phyloP scores from a whole-genome alignment of 106 monocot species.

The Apostasia shenzhenica region DNA sequence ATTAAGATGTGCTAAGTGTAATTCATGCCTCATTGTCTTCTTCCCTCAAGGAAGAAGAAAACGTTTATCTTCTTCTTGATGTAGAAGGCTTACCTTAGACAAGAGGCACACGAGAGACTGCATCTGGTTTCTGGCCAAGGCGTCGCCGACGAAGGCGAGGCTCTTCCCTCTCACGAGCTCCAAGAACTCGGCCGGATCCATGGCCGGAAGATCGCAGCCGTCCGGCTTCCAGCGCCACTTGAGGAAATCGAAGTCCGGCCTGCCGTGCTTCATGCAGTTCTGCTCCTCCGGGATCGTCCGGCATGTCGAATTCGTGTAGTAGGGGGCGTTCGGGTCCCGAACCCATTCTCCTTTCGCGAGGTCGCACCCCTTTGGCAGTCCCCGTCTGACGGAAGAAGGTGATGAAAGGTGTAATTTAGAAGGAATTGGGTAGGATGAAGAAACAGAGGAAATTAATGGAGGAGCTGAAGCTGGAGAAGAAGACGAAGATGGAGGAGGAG shows the following conservation, averaged over 20 bases:
- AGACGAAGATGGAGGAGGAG: not conserved
- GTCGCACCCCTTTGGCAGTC: conserved; percentile 3
- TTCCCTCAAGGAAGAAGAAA: too few species aligned
- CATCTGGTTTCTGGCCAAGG: conserved; percentile 49
- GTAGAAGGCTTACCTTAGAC: conserved; percentile 11
- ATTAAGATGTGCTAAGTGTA: too few species aligned
- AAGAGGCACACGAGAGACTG: conserved; percentile 52
- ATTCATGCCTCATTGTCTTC: too few species aligned
- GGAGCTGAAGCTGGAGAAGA: not conserved
- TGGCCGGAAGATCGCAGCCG: conserved; percentile 31
- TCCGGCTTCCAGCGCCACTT: conserved; percentile 58
- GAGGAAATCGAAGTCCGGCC: conserved; percentile 36
- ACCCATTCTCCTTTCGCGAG: conserved; percentile 36
- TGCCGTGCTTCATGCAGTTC: conserved; percentile 50
- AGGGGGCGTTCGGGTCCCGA: conserved; percentile 17
- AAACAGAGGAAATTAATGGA: too few species aligned
- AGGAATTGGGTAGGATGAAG: too few species aligned
- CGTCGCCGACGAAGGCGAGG: conserved; percentile 41
- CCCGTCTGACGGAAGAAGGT: not conserved
- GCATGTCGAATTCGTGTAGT: conserved; percentile 43
- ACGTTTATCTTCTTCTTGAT: too few species aligned
- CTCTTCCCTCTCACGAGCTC: conserved; percentile 28
- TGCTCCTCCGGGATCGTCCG: conserved; percentile 33
- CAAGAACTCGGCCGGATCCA: conserved; percentile 31
- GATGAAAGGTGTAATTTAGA: too few species aligned